Conservation (phyloP, 176 grass and related monocot genomes). For the Oryza nivara region DNA sequence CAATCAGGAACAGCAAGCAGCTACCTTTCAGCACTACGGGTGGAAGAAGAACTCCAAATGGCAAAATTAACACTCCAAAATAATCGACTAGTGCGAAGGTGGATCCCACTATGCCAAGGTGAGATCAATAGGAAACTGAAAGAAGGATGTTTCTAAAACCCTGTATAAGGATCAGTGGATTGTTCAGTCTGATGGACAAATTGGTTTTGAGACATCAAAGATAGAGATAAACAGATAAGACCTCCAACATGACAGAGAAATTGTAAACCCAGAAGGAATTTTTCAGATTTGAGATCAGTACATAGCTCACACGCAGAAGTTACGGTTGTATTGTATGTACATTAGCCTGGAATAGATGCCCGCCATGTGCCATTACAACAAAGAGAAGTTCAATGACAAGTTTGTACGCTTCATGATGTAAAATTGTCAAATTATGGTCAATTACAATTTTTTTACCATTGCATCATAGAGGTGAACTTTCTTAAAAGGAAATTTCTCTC, state of each 20-base stretch:
- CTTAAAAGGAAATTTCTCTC: neutral
- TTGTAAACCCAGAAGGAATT: slow-evolving; percentile 22
- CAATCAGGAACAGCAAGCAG: slow-evolving; percentile 44
- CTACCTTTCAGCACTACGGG: slow-evolving; percentile 25
- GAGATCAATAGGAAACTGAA: slow-evolving; percentile 20
- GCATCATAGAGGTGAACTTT: neutral
- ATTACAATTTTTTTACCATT: neutral
- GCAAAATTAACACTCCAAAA: slow-evolving; percentile 39
- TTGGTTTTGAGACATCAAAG: slow-evolving; percentile 10
- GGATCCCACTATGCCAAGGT: slow-evolving; percentile 4
- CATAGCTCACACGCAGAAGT: slow-evolving; percentile 29
- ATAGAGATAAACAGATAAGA: slow-evolving; percentile 37
- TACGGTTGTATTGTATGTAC: slow-evolving; percentile 34
- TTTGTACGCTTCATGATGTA: neutral
- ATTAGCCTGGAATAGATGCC: slow-evolving; percentile 37
- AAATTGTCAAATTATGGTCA: neutral
- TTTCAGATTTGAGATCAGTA: slow-evolving; percentile 17
- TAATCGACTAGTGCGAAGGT: slow-evolving; percentile 38
- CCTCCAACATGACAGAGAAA: slow-evolving; percentile 31
- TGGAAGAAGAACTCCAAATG: slow-evolving; percentile 52
- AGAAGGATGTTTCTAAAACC: slow-evolving; percentile 32
- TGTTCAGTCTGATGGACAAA: slow-evolving; percentile 30
- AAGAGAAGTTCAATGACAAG: neutral
- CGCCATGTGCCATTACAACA: slow-evolving; percentile 14
- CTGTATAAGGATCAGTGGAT: slow-evolving; percentile 33